Conservation (phyloP, 345 rosid genomes). For the Sapria himalayana region DNA sequence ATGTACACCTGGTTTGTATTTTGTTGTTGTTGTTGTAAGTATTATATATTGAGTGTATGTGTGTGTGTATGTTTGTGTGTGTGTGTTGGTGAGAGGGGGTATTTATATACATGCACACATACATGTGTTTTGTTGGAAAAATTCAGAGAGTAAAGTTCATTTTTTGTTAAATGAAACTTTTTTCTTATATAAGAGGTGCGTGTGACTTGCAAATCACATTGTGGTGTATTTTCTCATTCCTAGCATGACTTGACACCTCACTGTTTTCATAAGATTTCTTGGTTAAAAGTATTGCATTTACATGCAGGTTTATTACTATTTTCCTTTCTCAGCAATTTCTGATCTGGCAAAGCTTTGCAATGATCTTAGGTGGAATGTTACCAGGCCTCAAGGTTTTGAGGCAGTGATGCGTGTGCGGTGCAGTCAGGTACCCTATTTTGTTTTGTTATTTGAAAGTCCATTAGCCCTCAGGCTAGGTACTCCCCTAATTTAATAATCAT, state of each 20-base stretch:
- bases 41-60: too few relatives aligned
- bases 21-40: too few relatives aligned
- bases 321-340: conserved; percentile 77
- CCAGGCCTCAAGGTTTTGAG: conserved; percentile 97
- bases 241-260: too few relatives aligned
- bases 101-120: too few relatives aligned
- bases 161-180: too few relatives aligned
- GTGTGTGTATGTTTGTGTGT: too few relatives aligned
- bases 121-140: too few relatives aligned
- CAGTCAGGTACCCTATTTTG: conserved; percentile 48
- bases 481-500: too few relatives aligned
- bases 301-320: conserved; percentile 71
- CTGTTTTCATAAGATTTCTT: background rate
- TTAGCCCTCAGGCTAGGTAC: too few relatives aligned
- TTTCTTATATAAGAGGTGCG: background rate
- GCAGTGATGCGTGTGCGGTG: conserved; percentile 96
- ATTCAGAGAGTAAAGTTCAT: too few relatives aligned
- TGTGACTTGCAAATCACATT: background rate
- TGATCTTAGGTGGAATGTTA: conserved; percentile 95
- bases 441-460: conserved; percentile 2
- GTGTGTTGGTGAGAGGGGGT: too few relatives aligned
- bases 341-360: conserved; percentile 91
- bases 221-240: background rate
- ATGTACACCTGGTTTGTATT: background rate
- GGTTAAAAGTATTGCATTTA: conserved; percentile 3